Evolutionary conservation across 31 red algal species (phyloP), one percentile per base, ranked within the genome.

Genomic region (Odonthalia washingtoniensis): DNA sequence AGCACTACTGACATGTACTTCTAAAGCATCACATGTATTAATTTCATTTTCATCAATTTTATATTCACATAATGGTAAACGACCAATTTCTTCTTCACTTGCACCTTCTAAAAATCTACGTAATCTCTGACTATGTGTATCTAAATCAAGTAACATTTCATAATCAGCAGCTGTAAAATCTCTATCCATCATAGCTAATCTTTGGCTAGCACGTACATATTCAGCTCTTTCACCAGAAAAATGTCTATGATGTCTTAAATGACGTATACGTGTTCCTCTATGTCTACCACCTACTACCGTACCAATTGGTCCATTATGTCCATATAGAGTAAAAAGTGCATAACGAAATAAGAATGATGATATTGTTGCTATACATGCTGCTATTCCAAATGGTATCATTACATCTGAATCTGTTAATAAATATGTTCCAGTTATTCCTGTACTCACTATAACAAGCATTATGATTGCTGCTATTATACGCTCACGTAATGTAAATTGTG

Each of bases 141-240:
- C 97, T 62, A 99, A 76, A 65, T 96, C 97, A 12, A 99, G 76
- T 65, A 99, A 70, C 44, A 99, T 57, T 62, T 99, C 97, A 82
- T 99, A 99, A 75, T 99, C 97, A 14, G 91, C 86, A 16, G 72
- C 91, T 39, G 91, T 96, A 61, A 99, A 99, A 75, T 99, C 97
- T 33, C 97, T 86, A 83, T 96, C 97, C 75, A 95, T 80, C 68
- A 99, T 80, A 64, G 89, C 86, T 30, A 99, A 85, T 14, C 97
- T 81, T 49, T 96, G 95, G 68, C 84, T 89, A 24, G 82, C 87
- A n/a, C 90, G 77, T 45, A 88, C 91, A 91, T 97, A 97, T 34
- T 86, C 87, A 46, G 91, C 91, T 5, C 91, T 76, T 62, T 93
- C 91, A 28, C 91, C 91, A 26, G 84, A 88, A 78, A 93, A 93